phyloP scores from a whole-genome alignment of 2,329 filamentous ascomycete genomes.

The Macrophomina phaseolina region DNA sequence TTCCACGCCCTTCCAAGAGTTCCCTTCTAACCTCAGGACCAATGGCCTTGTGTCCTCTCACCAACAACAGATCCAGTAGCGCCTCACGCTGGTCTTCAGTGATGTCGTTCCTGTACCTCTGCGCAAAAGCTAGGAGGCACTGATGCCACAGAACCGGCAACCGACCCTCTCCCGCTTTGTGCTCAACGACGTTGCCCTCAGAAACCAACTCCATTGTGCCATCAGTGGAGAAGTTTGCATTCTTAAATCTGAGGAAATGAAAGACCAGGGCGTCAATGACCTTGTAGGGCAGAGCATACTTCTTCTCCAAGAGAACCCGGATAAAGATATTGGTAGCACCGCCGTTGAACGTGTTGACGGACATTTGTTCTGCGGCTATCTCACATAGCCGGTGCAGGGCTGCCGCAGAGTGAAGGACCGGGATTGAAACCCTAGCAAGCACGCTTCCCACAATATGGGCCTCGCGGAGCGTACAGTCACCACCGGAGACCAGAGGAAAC shows the following conservation, averaged over 20 bases:
- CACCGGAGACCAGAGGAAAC: slow-evolving; percentile 83
- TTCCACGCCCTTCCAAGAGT: slow-evolving; percentile 82
- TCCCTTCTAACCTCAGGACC: slow-evolving; percentile 91
- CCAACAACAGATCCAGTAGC: slow-evolving; percentile 82
- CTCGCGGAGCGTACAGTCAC: slow-evolving; percentile 90
- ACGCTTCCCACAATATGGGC: slow-evolving; percentile 90
- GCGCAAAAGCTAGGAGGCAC: slow-evolving; percentile 87
- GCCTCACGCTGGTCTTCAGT: slow-evolving; percentile 94
- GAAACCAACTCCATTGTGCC: slow-evolving; percentile 32
- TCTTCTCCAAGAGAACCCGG: slow-evolving; percentile 90
- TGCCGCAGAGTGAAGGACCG: slow-evolving; percentile 89
- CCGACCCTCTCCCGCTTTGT: slow-evolving; percentile 60
- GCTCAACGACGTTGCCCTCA: slow-evolving; percentile 37
- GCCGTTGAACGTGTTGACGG: slow-evolving; percentile 80
- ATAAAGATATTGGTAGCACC: slow-evolving; percentile 96
- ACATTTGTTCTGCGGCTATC: slow-evolving; percentile 88
- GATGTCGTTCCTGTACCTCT: slow-evolving; percentile 94
- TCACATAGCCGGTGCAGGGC: slow-evolving; percentile 92
- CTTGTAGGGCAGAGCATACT: slow-evolving; percentile 93
- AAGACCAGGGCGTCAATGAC: slow-evolving; percentile 95
- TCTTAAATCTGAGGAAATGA: slow-evolving; percentile 91
- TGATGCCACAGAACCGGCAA: slow-evolving; percentile 97
- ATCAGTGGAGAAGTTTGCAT: slow-evolving; percentile 65
- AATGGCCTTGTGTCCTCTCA: slow-evolving; percentile 84
- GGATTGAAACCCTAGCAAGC: slow-evolving; percentile 82